Percentiles rank a stretch among this genome's conserved stretches.
Evolutionary conservation across 805 yeast species (phyloP).

Genomic region (Clavispora asparagi): DNA sequence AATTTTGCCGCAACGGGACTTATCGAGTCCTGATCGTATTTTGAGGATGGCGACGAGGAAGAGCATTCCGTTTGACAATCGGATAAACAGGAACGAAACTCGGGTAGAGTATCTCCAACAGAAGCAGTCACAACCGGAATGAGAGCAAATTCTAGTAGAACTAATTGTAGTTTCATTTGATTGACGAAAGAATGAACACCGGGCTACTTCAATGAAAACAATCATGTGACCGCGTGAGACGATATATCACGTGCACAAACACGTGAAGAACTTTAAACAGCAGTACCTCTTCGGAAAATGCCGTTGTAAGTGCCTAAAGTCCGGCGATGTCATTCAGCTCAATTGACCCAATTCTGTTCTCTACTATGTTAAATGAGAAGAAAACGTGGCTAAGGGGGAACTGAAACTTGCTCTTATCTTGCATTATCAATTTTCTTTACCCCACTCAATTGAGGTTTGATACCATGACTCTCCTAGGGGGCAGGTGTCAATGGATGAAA

Average conservation of each 20-base stretch:
- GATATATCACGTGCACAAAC: neutral
- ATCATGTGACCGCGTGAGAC: neutral
- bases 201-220: neutral
- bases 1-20: conserved; percentile 15
- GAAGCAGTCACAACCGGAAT: conserved; percentile 13
- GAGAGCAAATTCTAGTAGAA: neutral
- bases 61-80: conserved; percentile 22
- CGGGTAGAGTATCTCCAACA: conserved; percentile 30
- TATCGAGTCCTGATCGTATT: conserved; percentile 9
- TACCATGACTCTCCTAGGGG: no score
- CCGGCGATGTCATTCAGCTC: neutral
- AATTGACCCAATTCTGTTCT: no score
- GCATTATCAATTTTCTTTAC: no score
- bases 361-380: no score
- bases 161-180: neutral
- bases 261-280: neutral
- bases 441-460: no score
- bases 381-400: no score
- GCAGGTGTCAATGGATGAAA: no score
- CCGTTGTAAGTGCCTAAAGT: neutral
- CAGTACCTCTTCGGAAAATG: neutral
- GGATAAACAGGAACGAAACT: conserved; percentile 19
- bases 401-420: no score
- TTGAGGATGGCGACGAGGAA: conserved; percentile 8
- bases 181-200: neutral